phyloP scores from a whole-genome alignment of 257 asterid genomes.

The Fraxinus americana region DNA sequence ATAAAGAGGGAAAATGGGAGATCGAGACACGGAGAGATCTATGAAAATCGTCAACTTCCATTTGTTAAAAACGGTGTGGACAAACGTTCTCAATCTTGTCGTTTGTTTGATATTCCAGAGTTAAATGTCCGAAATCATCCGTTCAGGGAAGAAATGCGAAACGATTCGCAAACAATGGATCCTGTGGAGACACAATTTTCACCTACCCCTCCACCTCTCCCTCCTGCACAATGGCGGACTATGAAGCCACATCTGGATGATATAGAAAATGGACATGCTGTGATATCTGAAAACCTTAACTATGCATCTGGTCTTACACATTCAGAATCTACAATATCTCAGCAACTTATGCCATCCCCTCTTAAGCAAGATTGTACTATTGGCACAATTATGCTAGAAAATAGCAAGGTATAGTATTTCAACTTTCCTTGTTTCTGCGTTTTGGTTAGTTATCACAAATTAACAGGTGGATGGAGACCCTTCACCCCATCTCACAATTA shows the following conservation, averaged over 20 bases:
- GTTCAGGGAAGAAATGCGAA: slow-evolving; percentile 45
- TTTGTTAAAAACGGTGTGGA: slow-evolving; percentile 40
- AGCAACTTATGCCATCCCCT: slow-evolving; percentile 80
- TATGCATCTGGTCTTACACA: slow-evolving; percentile 43
- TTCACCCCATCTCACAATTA: background rate
- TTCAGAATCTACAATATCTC: slow-evolving; percentile 53
- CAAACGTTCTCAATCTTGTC: slow-evolving; percentile 41
- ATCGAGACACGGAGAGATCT: slow-evolving; percentile 39
- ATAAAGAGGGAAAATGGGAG: slow-evolving; percentile 39
- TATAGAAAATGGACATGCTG: slow-evolving; percentile 33
- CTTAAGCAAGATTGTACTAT: slow-evolving; percentile 46
- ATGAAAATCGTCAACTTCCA: slow-evolving; percentile 38
- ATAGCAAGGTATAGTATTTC: slow-evolving; percentile 55
- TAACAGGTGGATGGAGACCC: background rate
- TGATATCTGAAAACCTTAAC: slow-evolving; percentile 33
- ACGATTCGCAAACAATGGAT: slow-evolving; percentile 20
- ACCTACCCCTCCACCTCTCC: slow-evolving; percentile 66
- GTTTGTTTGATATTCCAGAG: slow-evolving; percentile 61
- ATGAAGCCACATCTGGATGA: slow-evolving; percentile 35
- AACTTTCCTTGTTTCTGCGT: background rate
- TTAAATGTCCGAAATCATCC: slow-evolving; percentile 47
- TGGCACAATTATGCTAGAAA: slow-evolving; percentile 37
- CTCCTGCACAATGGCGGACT: slow-evolving; percentile 65
- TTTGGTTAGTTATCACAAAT: background rate
- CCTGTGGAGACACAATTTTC: slow-evolving; percentile 35